phyloP scores from a whole-genome alignment of 306 rosid genomes.

The Mimosa pudica region DNA sequence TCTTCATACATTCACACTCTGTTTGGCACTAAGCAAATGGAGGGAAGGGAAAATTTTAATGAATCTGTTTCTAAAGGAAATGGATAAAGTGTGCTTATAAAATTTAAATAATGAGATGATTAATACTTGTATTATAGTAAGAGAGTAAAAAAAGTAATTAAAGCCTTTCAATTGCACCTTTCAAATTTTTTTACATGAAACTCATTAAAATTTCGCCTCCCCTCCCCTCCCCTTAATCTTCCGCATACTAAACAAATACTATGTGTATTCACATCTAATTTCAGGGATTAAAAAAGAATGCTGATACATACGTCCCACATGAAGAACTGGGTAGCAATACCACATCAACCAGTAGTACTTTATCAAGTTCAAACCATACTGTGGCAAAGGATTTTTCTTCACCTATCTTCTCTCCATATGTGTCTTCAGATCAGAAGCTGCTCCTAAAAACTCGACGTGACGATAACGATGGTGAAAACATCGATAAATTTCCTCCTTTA shows the following conservation, averaged over 20 bases:
- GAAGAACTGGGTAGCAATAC: conserved; percentile 49
- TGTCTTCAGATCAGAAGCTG: conserved; percentile 32
- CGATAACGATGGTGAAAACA: conserved; percentile 32
- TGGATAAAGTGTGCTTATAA: no score
- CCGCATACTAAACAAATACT: no score
- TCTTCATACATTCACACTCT: not conserved
- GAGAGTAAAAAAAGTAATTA: no score
- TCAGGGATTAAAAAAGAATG: conserved; percentile 46
- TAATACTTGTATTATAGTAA: no score
- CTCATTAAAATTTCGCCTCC: no score
- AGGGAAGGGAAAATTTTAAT: no score
- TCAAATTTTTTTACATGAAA: no score
- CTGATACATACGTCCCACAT: conserved; percentile 30
- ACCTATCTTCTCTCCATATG: conserved; percentile 41
- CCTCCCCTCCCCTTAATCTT: no score
- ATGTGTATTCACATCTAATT: conserved; percentile 25
- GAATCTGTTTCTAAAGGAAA: no score
- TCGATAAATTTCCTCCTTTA: conserved; percentile 52
- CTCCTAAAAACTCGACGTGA: conserved; percentile 31
- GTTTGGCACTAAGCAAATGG: no score
- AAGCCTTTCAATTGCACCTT: no score
- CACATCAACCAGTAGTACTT: conserved; percentile 45
- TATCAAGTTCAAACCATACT: conserved; percentile 51
- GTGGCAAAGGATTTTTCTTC: conserved; percentile 50
- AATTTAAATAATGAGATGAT: no score